Percentiles rank a stretch among this genome's conserved stretches.
Conservation (phyloP, 1,284 basidiomycete genomes). For the Irpex rosettiformis region DNA sequence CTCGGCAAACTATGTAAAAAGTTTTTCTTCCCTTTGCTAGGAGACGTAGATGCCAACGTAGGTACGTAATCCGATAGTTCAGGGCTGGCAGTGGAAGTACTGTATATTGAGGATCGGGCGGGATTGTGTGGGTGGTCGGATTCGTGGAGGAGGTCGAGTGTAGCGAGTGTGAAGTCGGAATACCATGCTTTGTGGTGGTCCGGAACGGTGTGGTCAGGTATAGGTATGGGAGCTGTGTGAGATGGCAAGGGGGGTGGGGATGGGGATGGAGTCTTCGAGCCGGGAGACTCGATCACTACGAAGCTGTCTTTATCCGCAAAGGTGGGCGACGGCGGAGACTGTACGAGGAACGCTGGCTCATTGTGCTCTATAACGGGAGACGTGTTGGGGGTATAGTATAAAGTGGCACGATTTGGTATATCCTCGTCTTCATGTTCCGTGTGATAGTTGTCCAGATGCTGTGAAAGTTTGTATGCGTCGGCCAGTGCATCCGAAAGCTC, state of each 20-base stretch:
- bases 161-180: conserved; percentile 1
- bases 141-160: conserved; percentile 3
- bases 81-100: not conserved
- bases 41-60: not conserved
- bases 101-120: not conserved
- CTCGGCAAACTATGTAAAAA: conserved; percentile 13
- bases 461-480: conserved; percentile 3
- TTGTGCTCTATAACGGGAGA: conserved; percentile 6
- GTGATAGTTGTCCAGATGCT: not conserved
- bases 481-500: conserved; percentile 2
- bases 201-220: conserved; percentile 2
- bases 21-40: conserved; percentile 3
- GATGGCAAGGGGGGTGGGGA: too few species aligned
- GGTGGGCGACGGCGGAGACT: not conserved
- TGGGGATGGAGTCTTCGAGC: conserved; percentile 9
- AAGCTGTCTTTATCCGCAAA: not conserved
- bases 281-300: not conserved
- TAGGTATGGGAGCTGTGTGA: not conserved
- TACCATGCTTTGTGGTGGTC: not conserved
- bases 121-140: not conserved
- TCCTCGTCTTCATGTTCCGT: not conserved
- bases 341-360: not conserved
- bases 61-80: conserved; percentile 3
- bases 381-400: conserved; percentile 13
- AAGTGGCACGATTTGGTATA: not conserved